phyloP scores from a whole-genome alignment of 768 basidiomycete species.

The Naematelia encephala region DNA sequence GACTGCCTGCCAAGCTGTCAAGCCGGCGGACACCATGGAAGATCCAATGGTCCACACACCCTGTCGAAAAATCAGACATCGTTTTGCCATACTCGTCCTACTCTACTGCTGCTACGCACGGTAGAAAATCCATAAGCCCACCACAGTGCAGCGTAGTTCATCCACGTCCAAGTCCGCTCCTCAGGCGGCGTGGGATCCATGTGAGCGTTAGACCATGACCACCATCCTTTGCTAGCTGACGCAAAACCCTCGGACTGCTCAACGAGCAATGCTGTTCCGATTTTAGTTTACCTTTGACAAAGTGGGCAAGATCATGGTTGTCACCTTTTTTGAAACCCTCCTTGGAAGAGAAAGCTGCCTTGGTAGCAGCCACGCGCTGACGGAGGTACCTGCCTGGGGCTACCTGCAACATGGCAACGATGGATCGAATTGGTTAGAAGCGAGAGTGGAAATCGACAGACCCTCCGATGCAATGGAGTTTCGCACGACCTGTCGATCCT shows the following conservation, averaged over 20 bases:
- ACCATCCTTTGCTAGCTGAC: background rate
- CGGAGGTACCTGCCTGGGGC: constrained; percentile 1
- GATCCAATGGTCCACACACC: constrained; percentile 13
- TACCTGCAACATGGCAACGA: background rate
- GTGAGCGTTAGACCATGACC: constrained; percentile 10
- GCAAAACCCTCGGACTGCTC: constrained; percentile 6
- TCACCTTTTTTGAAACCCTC: constrained; percentile 10
- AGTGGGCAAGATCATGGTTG: background rate
- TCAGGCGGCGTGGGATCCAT: constrained; percentile 15
- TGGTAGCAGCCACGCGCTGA: constrained; percentile 1
- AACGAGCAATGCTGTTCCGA: constrained; percentile 6
- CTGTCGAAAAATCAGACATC: too few species aligned
- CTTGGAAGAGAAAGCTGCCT: constrained; percentile 1
- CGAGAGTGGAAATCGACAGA: too few species aligned
- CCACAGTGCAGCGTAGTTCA: constrained; percentile 3
- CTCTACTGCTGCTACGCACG: too few species aligned
- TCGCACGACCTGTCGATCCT: too few species aligned
- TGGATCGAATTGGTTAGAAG: too few species aligned
- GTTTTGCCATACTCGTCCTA: too few species aligned
- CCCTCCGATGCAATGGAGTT: too few species aligned
- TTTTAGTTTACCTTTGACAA: background rate
- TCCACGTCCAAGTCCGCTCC: constrained; percentile 15
- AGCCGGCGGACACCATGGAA: constrained; percentile 7
- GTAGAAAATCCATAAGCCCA: constrained; percentile 11
- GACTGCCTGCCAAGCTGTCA: constrained; percentile 6